Base-by-base conservation (phyloP, 2,329 filamentous ascomycete genomes). In the Pyrenochaeta sp. region DNA sequence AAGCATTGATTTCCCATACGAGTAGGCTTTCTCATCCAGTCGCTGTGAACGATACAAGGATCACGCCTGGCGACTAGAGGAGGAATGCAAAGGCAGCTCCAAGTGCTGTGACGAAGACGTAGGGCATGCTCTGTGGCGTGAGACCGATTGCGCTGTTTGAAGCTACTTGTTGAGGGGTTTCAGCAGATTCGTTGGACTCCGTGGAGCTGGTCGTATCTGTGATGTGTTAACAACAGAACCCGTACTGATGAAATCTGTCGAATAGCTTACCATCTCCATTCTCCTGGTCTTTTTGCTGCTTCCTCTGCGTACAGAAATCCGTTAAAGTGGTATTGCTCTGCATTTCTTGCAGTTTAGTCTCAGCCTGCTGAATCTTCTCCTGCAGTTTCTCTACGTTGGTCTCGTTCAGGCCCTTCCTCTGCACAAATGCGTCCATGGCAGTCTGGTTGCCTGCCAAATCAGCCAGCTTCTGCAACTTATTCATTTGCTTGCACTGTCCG, bases 321-420 rank as follows among this genome's bases (percentile, higher is more conserved):
- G 60, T 64, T 7, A 73, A 60, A 1, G 70, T 72, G n/a, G 64
- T 65, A 48, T 73, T 73, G 4, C 51, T 43, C 45, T 63, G 45
- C 59, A 73, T 40, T 14, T 55, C 48, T 45, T 61, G 31, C 27
- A 73, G 49, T 56, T 66, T 67, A 2, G 58, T 56, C 11, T 58
- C 54, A 2, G 69, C 68, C 15, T 67, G 56, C 30, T 36, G 45
- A 23, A 67, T 58, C 45, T 60, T 58, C 7, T 61, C 60, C 56
- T 68, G 54, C 41, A 73, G 40, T 15, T 61, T 64, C 29, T 55
- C 54, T 7, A 67, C 47, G 17, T 63, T 50, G 1, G 63, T 67
- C 3, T 51, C 55, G 32, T 68, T 72, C 21, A 72, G 43, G 9
- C 55, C 43, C 43, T 65, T 64, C 51, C 62, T 65, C 10, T 54